Evolutionary conservation across 306 rosid genomes (phyloP), one percentile per base, ranked within the genome.

Genomic region (Vicia faba): DNA sequence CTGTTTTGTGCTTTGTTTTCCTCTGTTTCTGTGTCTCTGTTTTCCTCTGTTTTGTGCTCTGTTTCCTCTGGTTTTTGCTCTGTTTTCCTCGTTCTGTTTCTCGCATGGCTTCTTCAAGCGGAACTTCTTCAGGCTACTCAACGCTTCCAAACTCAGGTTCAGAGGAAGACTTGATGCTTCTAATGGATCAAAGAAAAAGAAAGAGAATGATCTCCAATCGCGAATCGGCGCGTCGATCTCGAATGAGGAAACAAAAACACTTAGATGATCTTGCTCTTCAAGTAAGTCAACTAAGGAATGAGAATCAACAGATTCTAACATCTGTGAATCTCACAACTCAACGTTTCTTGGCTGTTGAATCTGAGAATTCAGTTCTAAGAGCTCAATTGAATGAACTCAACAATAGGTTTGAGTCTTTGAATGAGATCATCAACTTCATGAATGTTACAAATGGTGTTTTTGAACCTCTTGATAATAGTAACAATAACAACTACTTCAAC

Each of bases 161-260:
- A 2, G 97, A 89, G 40, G 91, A 80, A 38, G 88, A 87, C 1
- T 31, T 36, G 2, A 14, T 85, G 78, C 14, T 51, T 10, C 29
- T 51, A 11, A 82, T 87, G 86, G 91, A 89, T 69, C 84, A 82
- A 71, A 80, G 96, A 46, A 92, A 92, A 68, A 82, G 98, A 61
- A 92, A 92, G 82, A 83, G 98, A 66, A 92, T 92, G 98, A 49
- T 87, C 44, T 92, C 98, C 0, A 92, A 92, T 36, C 83, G 98
- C 0, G 98, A 92, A 72, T 92, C 98, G 0, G 98, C 98, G 1
- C 81, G 92, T 33, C 49, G 98, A 38, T 92, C 96, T 3, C 69
- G 98, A 55, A 76, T 92, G 91, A 85, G 91, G 74, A 92, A 92
- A 53, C 98, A 87, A 81, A 85, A 92, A 77, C 98, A 89, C 77